Evolutionary conservation across 176 grass and related monocot genomes (phyloP), one percentile per base, ranked within the genome.

Genomic region (Zea mays): DNA sequence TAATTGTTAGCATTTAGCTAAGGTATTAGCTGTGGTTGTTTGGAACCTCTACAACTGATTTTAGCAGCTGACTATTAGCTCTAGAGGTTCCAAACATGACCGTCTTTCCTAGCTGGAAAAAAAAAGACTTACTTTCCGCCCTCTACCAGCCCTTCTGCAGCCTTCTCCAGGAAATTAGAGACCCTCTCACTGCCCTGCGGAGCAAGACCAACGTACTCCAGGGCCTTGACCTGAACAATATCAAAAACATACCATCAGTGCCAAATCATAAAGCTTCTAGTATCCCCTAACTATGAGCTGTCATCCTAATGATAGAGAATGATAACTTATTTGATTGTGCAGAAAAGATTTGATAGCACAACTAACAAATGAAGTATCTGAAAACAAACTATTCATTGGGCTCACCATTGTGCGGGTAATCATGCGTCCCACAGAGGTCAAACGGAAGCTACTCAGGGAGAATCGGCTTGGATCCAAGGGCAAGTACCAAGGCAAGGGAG

Each of bases 371-470:
- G 3, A 54, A 82, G 20, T 75, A n/a, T 42, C 39, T 61, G 36
- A 21, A 58, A 55, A 19, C 9, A 60, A 42, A 47, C 5, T 46
- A 56, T 52, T 16, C 45, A 75, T 71, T 63, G 41, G 14, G 5
- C 59, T 83, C 81, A 99, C 96, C 87, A 99, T 82, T 68, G 75
- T 89, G 56, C 88, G 90, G 47, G 90, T 93, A 83, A 93, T 75
- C 64, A 90, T 49, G n/a, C 92, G 96, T 64, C 96, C 96, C 12
- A 95, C 57, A 20, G 89, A 66, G 21, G 96, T 99, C 81, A 93
- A 80, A 50, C 96, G 96, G 62, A 99, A 99, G 83, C 92, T 92
- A 85, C 92, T 92, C 56, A 95, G 65, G 2, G 96, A 99, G 71
- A 99, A 87, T 54, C 78, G 80, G 58, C 92, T 92, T 62, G 82